These are phyloP conservation scores for Aphanomyces euteiches DNA, from an alignment of 352 stramenopile genomes.

Conservation along the genomic window DNA sequence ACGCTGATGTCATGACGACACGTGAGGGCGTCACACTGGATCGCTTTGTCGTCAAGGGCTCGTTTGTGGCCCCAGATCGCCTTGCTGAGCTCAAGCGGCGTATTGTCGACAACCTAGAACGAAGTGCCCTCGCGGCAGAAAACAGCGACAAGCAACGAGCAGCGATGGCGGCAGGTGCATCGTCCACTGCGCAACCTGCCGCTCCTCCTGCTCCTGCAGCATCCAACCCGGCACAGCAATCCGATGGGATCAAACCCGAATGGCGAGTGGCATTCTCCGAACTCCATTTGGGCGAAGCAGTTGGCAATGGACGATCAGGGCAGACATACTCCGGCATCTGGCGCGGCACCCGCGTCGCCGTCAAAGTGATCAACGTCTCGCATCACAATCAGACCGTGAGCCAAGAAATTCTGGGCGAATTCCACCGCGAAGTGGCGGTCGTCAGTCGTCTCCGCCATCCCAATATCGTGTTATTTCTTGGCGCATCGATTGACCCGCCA, in stretches of 20 bases:
- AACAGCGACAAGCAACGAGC: conserved; percentile 15
- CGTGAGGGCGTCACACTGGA: conserved; percentile 72
- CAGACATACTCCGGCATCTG: conserved; percentile 78
- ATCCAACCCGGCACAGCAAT: neutral
- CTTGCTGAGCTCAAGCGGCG: conserved; percentile 61
- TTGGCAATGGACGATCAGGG: conserved; percentile 69
- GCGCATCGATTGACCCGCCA: conserved; percentile 66
- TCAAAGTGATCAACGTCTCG: conserved; percentile 75
- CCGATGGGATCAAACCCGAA: conserved; percentile 55
- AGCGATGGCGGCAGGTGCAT: neutral
- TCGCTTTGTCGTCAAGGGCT: conserved; percentile 73
- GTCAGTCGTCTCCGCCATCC: conserved; percentile 81
- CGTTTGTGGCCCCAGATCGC: conserved; percentile 77
- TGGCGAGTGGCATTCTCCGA: conserved; percentile 75
- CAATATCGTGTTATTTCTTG: conserved; percentile 84
- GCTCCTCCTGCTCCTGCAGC: neutral
- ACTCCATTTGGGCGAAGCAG: conserved; percentile 60
- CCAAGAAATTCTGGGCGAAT: conserved; percentile 80
- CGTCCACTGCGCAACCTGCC: too few relatives aligned
- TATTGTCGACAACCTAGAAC: conserved; percentile 71
- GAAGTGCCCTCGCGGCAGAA: conserved; percentile 29
- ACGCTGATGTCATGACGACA: conserved; percentile 84
- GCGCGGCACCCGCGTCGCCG: conserved; percentile 72
- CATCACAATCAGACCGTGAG: conserved; percentile 59
- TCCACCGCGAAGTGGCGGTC: conserved; percentile 78